A percentile compares a stretch with the other conserved stretches of the same genome.
Conservation (phyloP, 208 protist species). For the Wallacemonas sp. region DNA sequence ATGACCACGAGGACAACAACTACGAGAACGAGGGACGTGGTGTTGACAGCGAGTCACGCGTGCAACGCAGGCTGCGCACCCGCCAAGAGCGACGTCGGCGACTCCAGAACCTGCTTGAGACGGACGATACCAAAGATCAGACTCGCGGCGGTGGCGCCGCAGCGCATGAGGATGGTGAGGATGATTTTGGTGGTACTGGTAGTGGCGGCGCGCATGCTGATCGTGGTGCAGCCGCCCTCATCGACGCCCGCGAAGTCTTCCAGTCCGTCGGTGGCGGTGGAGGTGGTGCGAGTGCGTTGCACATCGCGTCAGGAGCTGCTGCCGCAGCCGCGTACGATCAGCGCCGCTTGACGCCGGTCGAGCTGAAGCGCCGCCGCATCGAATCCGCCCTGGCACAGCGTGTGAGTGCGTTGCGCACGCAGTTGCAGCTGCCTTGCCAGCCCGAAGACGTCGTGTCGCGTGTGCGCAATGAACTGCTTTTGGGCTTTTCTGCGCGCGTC, state of each 20-base stretch:
- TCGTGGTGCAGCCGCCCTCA: background rate
- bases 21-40: background rate
- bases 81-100: constrained; percentile 2
- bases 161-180: background rate
- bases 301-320: no score
- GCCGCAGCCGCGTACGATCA: no score
- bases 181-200: no score
- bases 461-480: constrained; percentile 72
- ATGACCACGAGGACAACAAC: background rate
- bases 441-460: constrained; percentile 53
- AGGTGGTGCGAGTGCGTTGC: no score
- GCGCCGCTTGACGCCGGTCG: constrained; percentile 1
- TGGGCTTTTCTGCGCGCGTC: constrained; percentile 79
- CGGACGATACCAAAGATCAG: no score
- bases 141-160: no score
- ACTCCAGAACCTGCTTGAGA: background rate
- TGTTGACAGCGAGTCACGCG: background rate
- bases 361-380: constrained; percentile 7
- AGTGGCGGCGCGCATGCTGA: no score
- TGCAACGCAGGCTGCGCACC: background rate
- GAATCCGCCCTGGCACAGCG: constrained; percentile 23
- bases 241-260: constrained; percentile 8
- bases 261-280: background rate
- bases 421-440: constrained; percentile 44
- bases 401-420: constrained; percentile 33